Evolutionary conservation across 441 rosid genomes (phyloP).

Genomic region (Sinapis alba): DNA sequence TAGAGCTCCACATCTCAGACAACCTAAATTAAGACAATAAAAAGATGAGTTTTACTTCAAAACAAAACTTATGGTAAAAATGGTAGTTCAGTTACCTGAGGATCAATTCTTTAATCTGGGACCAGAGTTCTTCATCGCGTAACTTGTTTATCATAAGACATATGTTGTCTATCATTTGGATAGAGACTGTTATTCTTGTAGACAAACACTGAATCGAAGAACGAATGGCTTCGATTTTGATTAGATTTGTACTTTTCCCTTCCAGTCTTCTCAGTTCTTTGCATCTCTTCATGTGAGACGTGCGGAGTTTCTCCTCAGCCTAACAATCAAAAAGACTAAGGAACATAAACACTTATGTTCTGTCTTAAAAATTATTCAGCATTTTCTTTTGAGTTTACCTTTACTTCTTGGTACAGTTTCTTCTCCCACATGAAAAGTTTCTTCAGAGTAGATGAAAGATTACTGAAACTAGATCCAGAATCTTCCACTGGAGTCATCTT

Average conservation of each 20-base stretch:
- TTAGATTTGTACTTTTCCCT: constrained; percentile 44
- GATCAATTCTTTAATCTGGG: constrained; percentile 46
- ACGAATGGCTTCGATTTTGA: constrained; percentile 44
- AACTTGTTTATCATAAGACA: constrained; percentile 47
- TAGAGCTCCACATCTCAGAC: constrained; percentile 56
- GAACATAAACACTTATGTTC: not conserved
- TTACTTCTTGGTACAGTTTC: constrained; percentile 68
- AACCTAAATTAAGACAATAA: constrained; percentile 37
- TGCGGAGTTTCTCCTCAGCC: constrained; percentile 63
- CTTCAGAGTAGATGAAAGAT: constrained; percentile 55
- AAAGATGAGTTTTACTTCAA: not conserved
- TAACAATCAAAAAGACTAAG: constrained; percentile 21
- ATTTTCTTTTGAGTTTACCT: constrained; percentile 44
- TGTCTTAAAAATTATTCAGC: not conserved
- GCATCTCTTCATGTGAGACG: constrained; percentile 45
- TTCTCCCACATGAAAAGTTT: constrained; percentile 73
- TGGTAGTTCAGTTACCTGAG: constrained; percentile 41
- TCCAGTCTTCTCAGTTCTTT: constrained; percentile 46
- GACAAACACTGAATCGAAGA: constrained; percentile 42
- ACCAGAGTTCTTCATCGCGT: constrained; percentile 63
- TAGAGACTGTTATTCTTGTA: constrained; percentile 50
- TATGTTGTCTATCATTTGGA: constrained; percentile 58
- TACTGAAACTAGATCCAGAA: constrained; percentile 35
- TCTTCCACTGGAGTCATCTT: constrained; percentile 41
- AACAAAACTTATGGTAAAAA: not conserved